phyloP scores from a whole-genome alignment of 352 stramenopile genomes.

The Phytophthora quininea region DNA sequence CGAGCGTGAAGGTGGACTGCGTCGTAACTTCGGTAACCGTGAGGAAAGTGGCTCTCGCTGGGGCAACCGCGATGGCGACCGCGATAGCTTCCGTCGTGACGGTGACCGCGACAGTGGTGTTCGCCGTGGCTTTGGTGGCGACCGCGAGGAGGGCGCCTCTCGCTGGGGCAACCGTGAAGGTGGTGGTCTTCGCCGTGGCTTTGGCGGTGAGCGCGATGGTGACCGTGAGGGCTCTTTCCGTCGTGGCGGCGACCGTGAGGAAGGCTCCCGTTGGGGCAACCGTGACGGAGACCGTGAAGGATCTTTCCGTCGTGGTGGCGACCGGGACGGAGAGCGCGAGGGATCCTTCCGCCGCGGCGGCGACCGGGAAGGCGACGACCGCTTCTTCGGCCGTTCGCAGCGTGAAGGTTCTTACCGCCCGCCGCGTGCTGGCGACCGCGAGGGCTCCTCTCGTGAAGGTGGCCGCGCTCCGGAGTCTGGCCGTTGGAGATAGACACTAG shows the following conservation, averaged over 20 bases:
- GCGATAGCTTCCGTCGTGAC: not conserved
- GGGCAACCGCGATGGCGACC: slow-evolving; percentile 11
- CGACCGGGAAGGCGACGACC: slow-evolving; percentile 44
- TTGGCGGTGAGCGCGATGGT: slow-evolving; percentile 40
- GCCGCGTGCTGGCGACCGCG: slow-evolving; percentile 44
- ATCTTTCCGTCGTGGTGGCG: not conserved
- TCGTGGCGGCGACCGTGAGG: slow-evolving; percentile 30
- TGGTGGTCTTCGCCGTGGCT: slow-evolving; percentile 26
- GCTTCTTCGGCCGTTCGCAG: slow-evolving; percentile 51
- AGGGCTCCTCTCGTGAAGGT: slow-evolving; percentile 38
- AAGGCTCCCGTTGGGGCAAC: slow-evolving; percentile 8
- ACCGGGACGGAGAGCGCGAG: slow-evolving; percentile 12
- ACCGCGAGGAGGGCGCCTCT: slow-evolving; percentile 32
- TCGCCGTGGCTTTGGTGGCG: slow-evolving; percentile 27
- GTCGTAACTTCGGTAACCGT: slow-evolving; percentile 45
- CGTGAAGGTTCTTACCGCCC: slow-evolving; percentile 65
- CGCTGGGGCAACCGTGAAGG: slow-evolving; percentile 30
- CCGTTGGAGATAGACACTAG: slow-evolving; percentile 60
- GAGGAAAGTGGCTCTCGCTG: slow-evolving; percentile 38
- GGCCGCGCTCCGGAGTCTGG: slow-evolving; percentile 63
- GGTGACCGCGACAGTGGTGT: slow-evolving; percentile 21
- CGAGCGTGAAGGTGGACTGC: slow-evolving; percentile 41
- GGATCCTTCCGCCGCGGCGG: slow-evolving; percentile 29
- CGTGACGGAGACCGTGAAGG: not conserved
- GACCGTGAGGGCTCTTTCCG: slow-evolving; percentile 20